Evolutionary conservation across 23 red algal species (phyloP).

Genomic region (Gracilaria vermiculophylla): DNA sequence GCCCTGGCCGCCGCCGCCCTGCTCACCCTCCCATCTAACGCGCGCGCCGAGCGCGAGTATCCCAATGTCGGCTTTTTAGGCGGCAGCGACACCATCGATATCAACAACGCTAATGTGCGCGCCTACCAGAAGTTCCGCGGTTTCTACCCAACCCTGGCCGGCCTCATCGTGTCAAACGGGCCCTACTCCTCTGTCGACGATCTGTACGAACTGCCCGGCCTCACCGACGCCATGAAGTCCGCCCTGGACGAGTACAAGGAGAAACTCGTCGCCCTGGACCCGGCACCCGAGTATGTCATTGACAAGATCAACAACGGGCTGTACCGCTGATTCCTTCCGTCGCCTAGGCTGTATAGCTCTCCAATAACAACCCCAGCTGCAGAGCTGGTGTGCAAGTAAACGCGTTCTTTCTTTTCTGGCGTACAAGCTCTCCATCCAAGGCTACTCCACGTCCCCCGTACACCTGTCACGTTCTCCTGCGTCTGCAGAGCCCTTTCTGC

Average conservation of each 20-base stretch:
- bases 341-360: neutral
- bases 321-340: conserved; percentile 73
- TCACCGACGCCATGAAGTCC: conserved; percentile 77
- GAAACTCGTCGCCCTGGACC: conserved; percentile 77
- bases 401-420: neutral
- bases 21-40: conserved; percentile 19
- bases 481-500: too few relatives aligned
- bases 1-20: conserved; percentile 53
- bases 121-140: conserved; percentile 87
- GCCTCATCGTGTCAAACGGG: conserved; percentile 85
- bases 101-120: conserved; percentile 99
- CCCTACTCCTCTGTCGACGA: conserved; percentile 90
- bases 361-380: too few relatives aligned
- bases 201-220: conserved; percentile 71
- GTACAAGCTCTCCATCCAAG: too few relatives aligned
- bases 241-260: conserved; percentile 90
- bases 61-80: conserved; percentile 82
- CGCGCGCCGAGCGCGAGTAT: conserved; percentile 89
- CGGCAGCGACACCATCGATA: conserved; percentile 88
- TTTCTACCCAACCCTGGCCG: conserved; percentile 88
- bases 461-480: too few relatives aligned
- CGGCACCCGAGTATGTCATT: conserved; percentile 83
- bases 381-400: neutral
- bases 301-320: conserved; percentile 99
- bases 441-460: too few relatives aligned